Conservation (phyloP, 805 yeast genomes). For the Priceomyces castillae region DNA sequence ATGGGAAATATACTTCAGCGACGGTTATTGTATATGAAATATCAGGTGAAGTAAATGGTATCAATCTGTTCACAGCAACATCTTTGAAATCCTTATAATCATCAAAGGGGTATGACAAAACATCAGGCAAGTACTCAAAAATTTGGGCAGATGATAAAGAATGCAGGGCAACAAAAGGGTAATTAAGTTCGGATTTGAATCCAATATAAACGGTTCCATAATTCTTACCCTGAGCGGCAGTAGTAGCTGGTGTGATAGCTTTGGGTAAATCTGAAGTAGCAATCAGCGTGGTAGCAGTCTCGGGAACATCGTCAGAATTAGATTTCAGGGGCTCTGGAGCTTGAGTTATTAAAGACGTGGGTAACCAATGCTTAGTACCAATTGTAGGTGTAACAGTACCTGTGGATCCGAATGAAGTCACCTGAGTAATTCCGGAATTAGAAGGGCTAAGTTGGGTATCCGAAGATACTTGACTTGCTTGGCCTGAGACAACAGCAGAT, state of each 20-base stretch:
- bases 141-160: constrained; percentile 80
- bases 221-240: constrained; percentile 43
- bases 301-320: constrained; percentile 35
- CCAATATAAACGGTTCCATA: constrained; percentile 68
- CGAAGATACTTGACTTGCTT: neutral
- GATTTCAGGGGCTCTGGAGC: constrained; percentile 8
- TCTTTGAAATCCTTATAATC: constrained; percentile 24
- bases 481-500: neutral
- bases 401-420: neutral
- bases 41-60: constrained; percentile 64
- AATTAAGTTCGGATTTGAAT: constrained; percentile 74
- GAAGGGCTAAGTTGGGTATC: neutral
- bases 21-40: constrained; percentile 72
- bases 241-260: constrained; percentile 68
- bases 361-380: constrained; percentile 25
- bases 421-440: neutral
- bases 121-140: constrained; percentile 78
- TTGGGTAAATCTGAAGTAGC: constrained; percentile 59
- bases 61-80: constrained; percentile 63
- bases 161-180: constrained; percentile 74
- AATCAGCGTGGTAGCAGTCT: constrained; percentile 28
- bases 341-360: constrained; percentile 22
- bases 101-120: constrained; percentile 61
- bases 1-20: constrained; percentile 84
- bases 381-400: neutral